Evolutionary conservation across 495 filamentous ascomycete species (phyloP).

Genomic region (Halenospora varia): DNA sequence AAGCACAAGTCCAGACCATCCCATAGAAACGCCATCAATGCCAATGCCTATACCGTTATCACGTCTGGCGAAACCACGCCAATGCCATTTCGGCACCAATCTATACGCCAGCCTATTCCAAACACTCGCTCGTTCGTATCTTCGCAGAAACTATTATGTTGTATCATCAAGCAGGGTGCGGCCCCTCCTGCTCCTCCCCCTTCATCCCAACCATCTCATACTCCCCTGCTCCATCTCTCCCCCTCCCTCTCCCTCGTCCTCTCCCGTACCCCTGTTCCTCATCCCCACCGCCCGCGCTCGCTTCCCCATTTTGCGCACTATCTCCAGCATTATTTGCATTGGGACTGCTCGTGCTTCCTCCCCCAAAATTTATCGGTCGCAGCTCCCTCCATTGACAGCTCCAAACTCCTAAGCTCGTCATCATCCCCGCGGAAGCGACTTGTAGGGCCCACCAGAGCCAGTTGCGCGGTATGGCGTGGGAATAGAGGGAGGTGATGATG

Average conservation of each 20-base stretch:
- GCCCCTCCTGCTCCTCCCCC: conserved; percentile 32
- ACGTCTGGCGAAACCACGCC: no score
- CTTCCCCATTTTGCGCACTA: conserved; percentile 15
- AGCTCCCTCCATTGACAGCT: conserved; percentile 87
- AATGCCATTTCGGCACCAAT: background rate
- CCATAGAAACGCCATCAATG: background rate
- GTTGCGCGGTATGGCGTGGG: conserved; percentile 66
- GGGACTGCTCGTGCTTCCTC: conserved; percentile 33
- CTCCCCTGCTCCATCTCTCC: conserved; percentile 57
- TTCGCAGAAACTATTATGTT: background rate
- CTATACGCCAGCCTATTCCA: background rate
- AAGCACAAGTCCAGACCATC: background rate
- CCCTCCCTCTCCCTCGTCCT: conserved; percentile 47
- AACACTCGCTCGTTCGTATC: background rate
- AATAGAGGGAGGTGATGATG: conserved; percentile 71
- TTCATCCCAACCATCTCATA: conserved; percentile 81
- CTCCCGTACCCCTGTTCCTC: conserved; percentile 48
- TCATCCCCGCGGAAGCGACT: conserved; percentile 59
- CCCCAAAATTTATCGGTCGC: conserved; percentile 83
- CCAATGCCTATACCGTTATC: no score
- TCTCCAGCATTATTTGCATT: conserved; percentile 29
- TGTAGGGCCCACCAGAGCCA: conserved; percentile 88
- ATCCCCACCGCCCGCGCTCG: conserved; percentile 11
- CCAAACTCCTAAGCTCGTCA: conserved; percentile 78
- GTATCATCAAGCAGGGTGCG: no score